Evolutionary conservation across 495 filamentous ascomycete genomes (phyloP).

Genomic region (Wilcoxina mikolae): DNA sequence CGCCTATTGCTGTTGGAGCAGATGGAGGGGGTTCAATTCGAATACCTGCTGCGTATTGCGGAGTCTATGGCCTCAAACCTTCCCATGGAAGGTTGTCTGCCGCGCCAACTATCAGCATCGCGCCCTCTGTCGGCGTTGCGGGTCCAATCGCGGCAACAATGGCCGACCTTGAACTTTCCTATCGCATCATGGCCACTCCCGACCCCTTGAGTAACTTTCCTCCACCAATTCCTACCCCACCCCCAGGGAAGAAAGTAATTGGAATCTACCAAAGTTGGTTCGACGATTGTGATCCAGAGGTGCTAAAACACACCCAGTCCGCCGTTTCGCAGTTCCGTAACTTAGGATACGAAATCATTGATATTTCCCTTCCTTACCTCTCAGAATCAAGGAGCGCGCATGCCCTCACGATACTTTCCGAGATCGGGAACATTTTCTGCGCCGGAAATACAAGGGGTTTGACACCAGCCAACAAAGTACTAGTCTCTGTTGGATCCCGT

Average conservation of each 20-base stretch:
- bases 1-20: slow-evolving; percentile 69
- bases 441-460: slow-evolving; percentile 34
- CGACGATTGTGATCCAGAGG: slow-evolving; percentile 46
- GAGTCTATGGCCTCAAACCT: slow-evolving; percentile 77
- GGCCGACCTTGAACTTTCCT: slow-evolving; percentile 68
- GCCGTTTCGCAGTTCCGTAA: slow-evolving; percentile 47
- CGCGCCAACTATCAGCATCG: slow-evolving; percentile 45
- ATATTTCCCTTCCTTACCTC: slow-evolving; percentile 65
- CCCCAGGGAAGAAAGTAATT: slow-evolving; percentile 37
- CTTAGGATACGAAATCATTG: slow-evolving; percentile 50
- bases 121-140: slow-evolving; percentile 39
- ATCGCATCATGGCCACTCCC: slow-evolving; percentile 58
- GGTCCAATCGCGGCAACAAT: slow-evolving; percentile 69
- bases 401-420: slow-evolving; percentile 62
- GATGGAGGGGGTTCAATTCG: slow-evolving; percentile 82
- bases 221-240: slow-evolving; percentile 10
- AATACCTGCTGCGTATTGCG: slow-evolving; percentile 69
- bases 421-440: slow-evolving; percentile 35
- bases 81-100: slow-evolving; percentile 60
- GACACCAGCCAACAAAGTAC: slow-evolving; percentile 57
- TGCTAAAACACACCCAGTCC: slow-evolving; percentile 40
- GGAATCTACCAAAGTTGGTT: slow-evolving; percentile 70
- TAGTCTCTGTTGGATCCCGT: slow-evolving; percentile 46
- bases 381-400: slow-evolving; percentile 62
- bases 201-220: slow-evolving; percentile 35